These are phyloP conservation scores for Neofusicoccum cordaticola DNA, from an alignment of 2,329 filamentous ascomycete genomes.

Conservation along the genomic window DNA sequence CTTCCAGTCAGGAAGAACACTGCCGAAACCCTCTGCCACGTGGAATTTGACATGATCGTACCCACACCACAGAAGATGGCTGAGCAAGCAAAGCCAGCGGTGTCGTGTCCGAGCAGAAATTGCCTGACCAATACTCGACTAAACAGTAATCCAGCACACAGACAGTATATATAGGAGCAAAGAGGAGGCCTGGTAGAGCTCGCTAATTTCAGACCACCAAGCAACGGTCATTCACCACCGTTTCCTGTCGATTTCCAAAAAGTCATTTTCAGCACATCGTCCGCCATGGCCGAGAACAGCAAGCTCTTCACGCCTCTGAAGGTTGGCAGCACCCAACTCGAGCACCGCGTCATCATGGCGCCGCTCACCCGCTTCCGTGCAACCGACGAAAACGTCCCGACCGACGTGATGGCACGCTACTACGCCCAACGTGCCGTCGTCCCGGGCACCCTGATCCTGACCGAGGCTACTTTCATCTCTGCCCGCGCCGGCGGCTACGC, in stretches of 20 bases:
- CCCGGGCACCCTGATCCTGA: slow-evolving; percentile 32
- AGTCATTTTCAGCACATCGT: neutral
- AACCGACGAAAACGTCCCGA: slow-evolving; percentile 47
- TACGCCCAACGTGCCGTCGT: slow-evolving; percentile 30
- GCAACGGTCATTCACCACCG: neutral
- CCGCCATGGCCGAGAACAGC: slow-evolving; percentile 15
- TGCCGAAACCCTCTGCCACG: neutral
- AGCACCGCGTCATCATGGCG: slow-evolving; percentile 29
- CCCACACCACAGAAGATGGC: neutral
- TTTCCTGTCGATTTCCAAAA: neutral
- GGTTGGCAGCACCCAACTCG: slow-evolving; percentile 26
- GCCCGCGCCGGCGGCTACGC: slow-evolving; percentile 26
- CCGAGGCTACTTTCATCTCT: slow-evolving; percentile 37
- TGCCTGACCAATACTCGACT: neutral
- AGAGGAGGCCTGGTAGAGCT: too few species aligned
- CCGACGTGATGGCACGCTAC: slow-evolving; percentile 36
- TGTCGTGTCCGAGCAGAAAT: neutral
- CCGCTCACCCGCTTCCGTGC: slow-evolving; percentile 41
- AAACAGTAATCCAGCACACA: neutral
- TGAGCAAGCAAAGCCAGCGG: neutral
- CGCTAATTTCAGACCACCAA: neutral
- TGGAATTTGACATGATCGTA: neutral
- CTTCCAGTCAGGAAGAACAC: neutral
- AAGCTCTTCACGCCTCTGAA: slow-evolving; percentile 29
- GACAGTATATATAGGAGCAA: neutral